These are phyloP conservation scores for Lachancea kluyveri DNA, from an alignment of 805 yeast genomes.

Conservation along the genomic window DNA sequence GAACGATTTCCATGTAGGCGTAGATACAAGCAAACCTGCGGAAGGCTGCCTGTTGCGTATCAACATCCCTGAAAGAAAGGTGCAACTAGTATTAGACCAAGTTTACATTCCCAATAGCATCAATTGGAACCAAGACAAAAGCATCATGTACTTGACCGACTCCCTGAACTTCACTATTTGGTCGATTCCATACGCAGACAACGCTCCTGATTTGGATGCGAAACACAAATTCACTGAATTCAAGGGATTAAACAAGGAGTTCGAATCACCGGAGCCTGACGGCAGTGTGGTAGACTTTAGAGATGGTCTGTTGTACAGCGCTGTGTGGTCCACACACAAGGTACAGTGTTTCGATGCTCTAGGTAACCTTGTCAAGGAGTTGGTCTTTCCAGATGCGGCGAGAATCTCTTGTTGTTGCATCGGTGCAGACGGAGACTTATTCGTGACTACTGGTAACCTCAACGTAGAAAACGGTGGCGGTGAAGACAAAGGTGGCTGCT, in stretches of 20 bases:
- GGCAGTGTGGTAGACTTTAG: slow-evolving; percentile 57
- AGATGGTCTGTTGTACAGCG: slow-evolving; percentile 51
- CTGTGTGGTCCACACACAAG: slow-evolving; percentile 56
- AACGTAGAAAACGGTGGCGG: slow-evolving; percentile 34
- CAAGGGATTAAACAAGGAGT: slow-evolving; percentile 16
- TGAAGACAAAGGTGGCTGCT: slow-evolving; percentile 53
- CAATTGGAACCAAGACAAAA: slow-evolving; percentile 43
- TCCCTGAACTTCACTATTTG: slow-evolving; percentile 43
- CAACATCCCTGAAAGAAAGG: slow-evolving; percentile 28
- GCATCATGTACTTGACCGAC: slow-evolving; percentile 46
- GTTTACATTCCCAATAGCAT: slow-evolving; percentile 68
- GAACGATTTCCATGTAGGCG: slow-evolving; percentile 44
- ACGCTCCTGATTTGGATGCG: slow-evolving; percentile 2
- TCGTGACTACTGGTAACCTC: slow-evolving; percentile 60
- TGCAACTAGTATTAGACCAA: slow-evolving; percentile 31
- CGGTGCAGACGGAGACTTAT: slow-evolving; percentile 56
- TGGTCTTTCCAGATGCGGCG: slow-evolving; percentile 51
- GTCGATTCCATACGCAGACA: slow-evolving; percentile 23
- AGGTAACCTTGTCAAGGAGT: slow-evolving; percentile 48
- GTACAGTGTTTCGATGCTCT: slow-evolving; percentile 46
- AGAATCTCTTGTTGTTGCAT: slow-evolving; percentile 65
- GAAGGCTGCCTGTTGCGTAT: slow-evolving; percentile 49
- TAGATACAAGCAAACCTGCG: slow-evolving; percentile 32
- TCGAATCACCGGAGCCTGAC: slow-evolving; percentile 62
- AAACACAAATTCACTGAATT: slow-evolving; percentile 36